phyloP scores from a whole-genome alignment of 345 rosid genomes.

The Acer saccharum region DNA sequence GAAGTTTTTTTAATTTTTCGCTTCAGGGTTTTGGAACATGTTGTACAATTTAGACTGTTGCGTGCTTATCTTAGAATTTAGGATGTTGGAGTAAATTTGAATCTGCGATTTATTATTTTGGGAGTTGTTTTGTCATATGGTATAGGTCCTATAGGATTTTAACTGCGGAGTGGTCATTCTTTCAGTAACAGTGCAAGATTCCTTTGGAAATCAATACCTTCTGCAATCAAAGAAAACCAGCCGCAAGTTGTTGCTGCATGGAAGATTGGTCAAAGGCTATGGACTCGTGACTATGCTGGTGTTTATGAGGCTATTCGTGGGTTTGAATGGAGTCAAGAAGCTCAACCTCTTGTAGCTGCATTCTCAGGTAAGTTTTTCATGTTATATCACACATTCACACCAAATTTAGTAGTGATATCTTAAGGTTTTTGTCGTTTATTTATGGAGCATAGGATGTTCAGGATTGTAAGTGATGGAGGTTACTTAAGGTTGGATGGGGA shows the following conservation, averaged over 20 bases:
- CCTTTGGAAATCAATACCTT: slow-evolving; percentile 82
- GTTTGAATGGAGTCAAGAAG: slow-evolving; percentile 83
- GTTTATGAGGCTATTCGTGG: slow-evolving; percentile 72
- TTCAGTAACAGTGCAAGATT: slow-evolving; percentile 55
- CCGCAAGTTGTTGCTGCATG: slow-evolving; percentile 76
- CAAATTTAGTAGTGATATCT: neutral
- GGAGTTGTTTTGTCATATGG: neutral
- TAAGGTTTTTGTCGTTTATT: neutral
- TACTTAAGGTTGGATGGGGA: neutral
- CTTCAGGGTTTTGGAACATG: neutral
- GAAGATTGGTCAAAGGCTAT: slow-evolving; percentile 80
- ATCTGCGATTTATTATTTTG: neutral
- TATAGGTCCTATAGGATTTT: neutral
- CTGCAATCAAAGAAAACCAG: slow-evolving; percentile 61
- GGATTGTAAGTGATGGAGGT: neutral
- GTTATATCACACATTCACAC: neutral
- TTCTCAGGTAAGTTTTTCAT: slow-evolving; percentile 54
- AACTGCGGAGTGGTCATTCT: neutral
- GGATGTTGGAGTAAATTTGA: neutral
- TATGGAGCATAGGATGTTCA: neutral
- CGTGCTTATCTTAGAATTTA: neutral
- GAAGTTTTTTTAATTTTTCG: neutral
- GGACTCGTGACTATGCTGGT: slow-evolving; percentile 76
- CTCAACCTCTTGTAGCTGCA: slow-evolving; percentile 56
- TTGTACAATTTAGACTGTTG: neutral